Evolutionary conservation across 345 rosid genomes (phyloP).

Genomic region (Erysimum cheiranthoides): DNA sequence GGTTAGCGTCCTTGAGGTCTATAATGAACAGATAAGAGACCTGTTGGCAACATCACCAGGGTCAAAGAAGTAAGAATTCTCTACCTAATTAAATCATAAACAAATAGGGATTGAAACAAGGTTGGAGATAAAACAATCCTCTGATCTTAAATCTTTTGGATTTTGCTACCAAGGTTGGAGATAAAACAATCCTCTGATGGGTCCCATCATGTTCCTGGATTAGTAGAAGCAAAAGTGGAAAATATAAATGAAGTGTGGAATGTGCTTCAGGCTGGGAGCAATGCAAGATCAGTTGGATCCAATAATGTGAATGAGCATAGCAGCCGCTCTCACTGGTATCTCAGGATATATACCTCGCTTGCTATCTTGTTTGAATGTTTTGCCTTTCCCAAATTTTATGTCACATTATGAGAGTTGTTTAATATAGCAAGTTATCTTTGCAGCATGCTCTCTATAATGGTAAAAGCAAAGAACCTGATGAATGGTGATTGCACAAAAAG

Average conservation of each 20-base stretch:
- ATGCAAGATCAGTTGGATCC: conserved; percentile 95
- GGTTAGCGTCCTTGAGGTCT: conserved; percentile 97
- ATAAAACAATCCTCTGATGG: conserved; percentile 91
- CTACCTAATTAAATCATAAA: not conserved
- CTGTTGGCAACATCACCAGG: conserved; percentile 78
- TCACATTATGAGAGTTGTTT: not conserved
- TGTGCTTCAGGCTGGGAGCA: conserved; percentile 90
- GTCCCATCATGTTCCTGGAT: conserved; percentile 84
- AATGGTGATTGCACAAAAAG: conserved; percentile 90
- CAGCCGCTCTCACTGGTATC: conserved; percentile 97
- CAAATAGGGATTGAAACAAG: conserved; percentile 43
- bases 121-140: conserved; percentile 92
- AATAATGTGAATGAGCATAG: conserved; percentile 97
- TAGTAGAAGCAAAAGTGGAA: conserved; percentile 81
- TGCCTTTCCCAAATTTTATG: conserved; percentile 14
- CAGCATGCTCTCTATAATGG: conserved; percentile 96
- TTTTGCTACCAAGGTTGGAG: conserved; percentile 67
- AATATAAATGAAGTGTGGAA: conserved; percentile 81
- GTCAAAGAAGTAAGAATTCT: conserved; percentile 68
- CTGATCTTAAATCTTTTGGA: conserved; percentile 20
- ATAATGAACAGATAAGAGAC: conserved; percentile 97
- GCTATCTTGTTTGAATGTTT: conserved; percentile 21
- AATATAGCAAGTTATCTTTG: conserved; percentile 32
- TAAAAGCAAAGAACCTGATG: conserved; percentile 79
- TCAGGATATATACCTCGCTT: conserved; percentile 13